Conservation (phyloP, 352 stramenopile species). For the Blastocystis sp. region DNA sequence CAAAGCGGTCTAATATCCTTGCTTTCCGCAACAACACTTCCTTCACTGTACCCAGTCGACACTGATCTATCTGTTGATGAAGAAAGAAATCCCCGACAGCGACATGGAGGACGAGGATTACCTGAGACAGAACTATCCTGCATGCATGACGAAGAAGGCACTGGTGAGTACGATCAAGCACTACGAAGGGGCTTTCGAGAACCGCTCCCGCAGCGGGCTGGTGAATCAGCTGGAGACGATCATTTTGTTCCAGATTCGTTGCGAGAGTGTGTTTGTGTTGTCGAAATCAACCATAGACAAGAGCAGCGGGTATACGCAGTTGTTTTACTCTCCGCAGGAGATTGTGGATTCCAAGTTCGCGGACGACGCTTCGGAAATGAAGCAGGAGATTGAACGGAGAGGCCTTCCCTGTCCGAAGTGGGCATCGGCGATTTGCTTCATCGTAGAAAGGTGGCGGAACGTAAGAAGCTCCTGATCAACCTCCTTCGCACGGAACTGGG, state of each 20-base stretch:
- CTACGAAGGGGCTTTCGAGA: neutral
- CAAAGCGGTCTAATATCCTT: slow-evolving; percentile 41
- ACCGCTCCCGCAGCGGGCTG: neutral
- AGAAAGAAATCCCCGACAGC: slow-evolving; percentile 12
- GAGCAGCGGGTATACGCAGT: slow-evolving; percentile 25
- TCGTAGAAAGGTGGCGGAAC: slow-evolving; percentile 11
- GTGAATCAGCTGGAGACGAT: slow-evolving; percentile 49
- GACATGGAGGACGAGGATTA: slow-evolving; percentile 22
- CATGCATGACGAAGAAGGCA: slow-evolving; percentile 19
- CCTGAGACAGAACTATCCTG: slow-evolving; percentile 30
- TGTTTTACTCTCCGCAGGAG: slow-evolving; percentile 44
- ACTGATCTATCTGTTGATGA: slow-evolving; percentile 44
- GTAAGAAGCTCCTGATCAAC: slow-evolving; percentile 30
- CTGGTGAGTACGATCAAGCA: neutral
- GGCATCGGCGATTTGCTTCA: neutral
- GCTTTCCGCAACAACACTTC: neutral
- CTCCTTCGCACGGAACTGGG: slow-evolving; percentile 32
- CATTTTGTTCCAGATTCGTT: slow-evolving; percentile 55
- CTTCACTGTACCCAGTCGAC: slow-evolving; percentile 47
- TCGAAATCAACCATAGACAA: neutral
- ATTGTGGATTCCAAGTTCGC: slow-evolving; percentile 31
- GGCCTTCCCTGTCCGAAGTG: slow-evolving; percentile 36
- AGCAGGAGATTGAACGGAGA: neutral
- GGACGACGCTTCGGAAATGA: neutral
- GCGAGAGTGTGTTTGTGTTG: neutral